These are phyloP conservation scores for Paradendryphiella salina DNA, from an alignment of 2,329 filamentous ascomycete species.

Conservation along the genomic window DNA sequence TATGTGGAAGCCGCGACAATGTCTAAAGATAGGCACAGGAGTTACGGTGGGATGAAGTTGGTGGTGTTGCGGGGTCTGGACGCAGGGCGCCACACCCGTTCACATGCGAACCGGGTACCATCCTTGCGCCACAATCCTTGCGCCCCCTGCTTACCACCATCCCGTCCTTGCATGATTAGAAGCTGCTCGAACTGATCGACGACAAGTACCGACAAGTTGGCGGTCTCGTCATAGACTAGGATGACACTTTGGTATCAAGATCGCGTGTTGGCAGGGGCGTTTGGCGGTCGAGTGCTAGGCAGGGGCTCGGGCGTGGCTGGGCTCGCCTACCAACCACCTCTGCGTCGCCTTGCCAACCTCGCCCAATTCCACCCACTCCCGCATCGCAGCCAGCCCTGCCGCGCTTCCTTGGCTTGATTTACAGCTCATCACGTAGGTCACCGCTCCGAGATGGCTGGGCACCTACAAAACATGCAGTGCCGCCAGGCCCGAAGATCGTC, in stretches of 20 bases:
- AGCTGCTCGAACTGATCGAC: not conserved
- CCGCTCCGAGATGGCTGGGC: conserved; percentile 43
- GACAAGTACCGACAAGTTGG: not conserved
- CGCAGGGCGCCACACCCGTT: conserved; percentile 7
- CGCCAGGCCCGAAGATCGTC: conserved; percentile 18
- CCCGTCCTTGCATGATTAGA: not conserved
- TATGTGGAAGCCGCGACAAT: conserved; percentile 10
- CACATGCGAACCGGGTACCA: not conserved
- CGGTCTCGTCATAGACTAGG: conserved; percentile 11
- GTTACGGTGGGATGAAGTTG: conserved; percentile 17
- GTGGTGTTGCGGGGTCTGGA: conserved; percentile 34
- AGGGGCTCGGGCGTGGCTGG: conserved; percentile 32
- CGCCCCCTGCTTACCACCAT: not conserved
- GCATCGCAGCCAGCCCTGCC: conserved; percentile 18
- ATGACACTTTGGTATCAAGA: conserved; percentile 1
- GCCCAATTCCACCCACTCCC: conserved; percentile 39
- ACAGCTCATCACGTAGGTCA: conserved; percentile 32
- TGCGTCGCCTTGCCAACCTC: conserved; percentile 39
- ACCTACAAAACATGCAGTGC: conserved; percentile 34
- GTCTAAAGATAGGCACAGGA: conserved; percentile 30
- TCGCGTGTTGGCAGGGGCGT: conserved; percentile 14
- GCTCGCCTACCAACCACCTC: conserved; percentile 31
- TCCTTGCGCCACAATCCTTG: not conserved
- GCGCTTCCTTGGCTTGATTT: conserved; percentile 27
- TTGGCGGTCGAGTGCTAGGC: conserved; percentile 6